Base-by-base conservation (phyloP, 2,329 filamentous ascomycete genomes). In the Claviceps monticola region DNA sequence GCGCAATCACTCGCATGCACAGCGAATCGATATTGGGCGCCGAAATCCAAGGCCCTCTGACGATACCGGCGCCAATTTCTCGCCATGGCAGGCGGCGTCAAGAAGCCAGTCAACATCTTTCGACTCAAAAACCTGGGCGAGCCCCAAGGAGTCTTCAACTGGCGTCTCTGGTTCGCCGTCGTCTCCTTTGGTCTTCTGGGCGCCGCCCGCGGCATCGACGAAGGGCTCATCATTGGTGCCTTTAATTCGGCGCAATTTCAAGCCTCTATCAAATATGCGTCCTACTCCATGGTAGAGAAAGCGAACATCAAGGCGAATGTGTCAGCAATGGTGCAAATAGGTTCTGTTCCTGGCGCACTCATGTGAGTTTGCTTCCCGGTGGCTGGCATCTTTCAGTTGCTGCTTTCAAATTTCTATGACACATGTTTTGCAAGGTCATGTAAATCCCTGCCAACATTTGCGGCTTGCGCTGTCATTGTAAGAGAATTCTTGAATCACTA, bases 321-420 rank as follows among this genome's bases (percentile, higher is more conserved):
- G 51, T 84, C 84, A 1, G 78, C 83, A 46, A 89, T 90, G 86
- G 85, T 90, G 0, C 86, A 89, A 66, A 80, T 89, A 59, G 86
- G 86, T 21, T 85, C 79, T 21, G 84, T 90, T 36, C 80, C 72
- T 4, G 86, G 86, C 44, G 83, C 84, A 34, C 71, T 87, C 36
- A 74, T 74, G 70, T 72, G 61, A 62, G 67, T 52, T 21, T 8
- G 8, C 21, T 4, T 23, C 16, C 36, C 5, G 19, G 14, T 29
- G 23, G 48, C 16, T 26, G 19, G 3, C 16, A 19, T 14, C 11
- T n/a, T 7, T 11, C 29, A 34, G 29, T 29, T 42, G 9, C 11
- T 34, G 29, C 29, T 11, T 34, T 11, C 29, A 34, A 34, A 34
- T 6, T 29, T 42, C 6, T 2, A 29, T 29, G 21, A 17, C 23